Evolutionary conservation across 176 grass and related monocot species (phyloP).

Genomic region (Hyparrhenia diplandra): DNA sequence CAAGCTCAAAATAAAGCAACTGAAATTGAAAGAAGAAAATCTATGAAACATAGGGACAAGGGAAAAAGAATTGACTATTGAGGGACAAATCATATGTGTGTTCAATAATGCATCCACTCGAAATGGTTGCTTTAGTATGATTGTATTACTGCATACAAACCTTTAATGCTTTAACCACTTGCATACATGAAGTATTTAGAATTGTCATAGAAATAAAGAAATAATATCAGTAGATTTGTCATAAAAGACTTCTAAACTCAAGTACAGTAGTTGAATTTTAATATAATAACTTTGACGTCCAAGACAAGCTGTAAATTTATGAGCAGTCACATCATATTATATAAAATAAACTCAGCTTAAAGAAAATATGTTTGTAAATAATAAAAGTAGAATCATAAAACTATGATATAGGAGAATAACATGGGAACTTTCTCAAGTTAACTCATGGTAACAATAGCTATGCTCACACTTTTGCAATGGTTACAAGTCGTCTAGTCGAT

Average conservation of each 20-base stretch:
- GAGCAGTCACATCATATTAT: neutral
- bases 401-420: neutral
- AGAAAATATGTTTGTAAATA: neutral
- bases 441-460: neutral
- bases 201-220: neutral
- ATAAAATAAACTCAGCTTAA: neutral
- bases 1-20: conserved; percentile 97
- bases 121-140: neutral
- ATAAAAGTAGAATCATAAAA: neutral
- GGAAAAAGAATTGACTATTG: neutral
- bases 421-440: neutral
- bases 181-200: neutral
- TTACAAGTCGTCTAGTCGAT: no score
- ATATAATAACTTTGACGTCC: neutral
- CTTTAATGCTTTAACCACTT: neutral
- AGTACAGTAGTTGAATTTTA: neutral
- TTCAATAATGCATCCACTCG: neutral
- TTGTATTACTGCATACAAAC: neutral
- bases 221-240: neutral
- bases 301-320: neutral
- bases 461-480: neutral
- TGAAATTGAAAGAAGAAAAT: conserved; percentile 35
- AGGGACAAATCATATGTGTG: neutral
- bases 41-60: neutral
- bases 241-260: neutral